Conservation (phyloP, 345 rosid species). For the Punica granatum region DNA sequence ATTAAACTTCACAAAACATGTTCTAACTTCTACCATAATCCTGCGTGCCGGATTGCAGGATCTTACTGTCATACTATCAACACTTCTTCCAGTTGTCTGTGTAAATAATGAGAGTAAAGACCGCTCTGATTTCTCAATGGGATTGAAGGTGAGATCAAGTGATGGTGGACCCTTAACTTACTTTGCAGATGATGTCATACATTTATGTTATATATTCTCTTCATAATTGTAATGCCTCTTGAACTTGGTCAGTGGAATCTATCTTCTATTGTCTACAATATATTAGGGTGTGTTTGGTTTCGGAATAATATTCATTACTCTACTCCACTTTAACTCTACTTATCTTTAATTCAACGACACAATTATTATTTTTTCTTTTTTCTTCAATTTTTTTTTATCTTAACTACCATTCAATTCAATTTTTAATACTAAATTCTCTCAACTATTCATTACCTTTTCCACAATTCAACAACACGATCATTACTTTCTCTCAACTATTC, state of each 20-base stretch:
- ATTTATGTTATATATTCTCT: neutral
- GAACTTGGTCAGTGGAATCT: neutral
- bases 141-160: slow-evolving; percentile 54
- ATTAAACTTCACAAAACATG: neutral
- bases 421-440: no score
- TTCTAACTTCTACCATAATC: neutral
- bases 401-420: no score
- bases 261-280: neutral
- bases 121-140: slow-evolving; percentile 56
- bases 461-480: no score
- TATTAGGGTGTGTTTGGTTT: no score
- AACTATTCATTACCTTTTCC: no score
- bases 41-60: slow-evolving; percentile 36
- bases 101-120: slow-evolving; percentile 55
- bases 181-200: neutral
- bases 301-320: no score
- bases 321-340: no score
- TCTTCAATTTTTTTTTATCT: no score
- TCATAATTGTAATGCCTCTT: neutral
- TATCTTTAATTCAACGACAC: no score
- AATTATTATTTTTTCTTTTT: no score
- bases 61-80: slow-evolving; percentile 71
- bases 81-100: slow-evolving; percentile 80
- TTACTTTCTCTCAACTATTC: no score
- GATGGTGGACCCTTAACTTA: slow-evolving; percentile 1